phyloP scores from a whole-genome alignment of 257 asterid genomes.

The Solanum chmielewskii region DNA sequence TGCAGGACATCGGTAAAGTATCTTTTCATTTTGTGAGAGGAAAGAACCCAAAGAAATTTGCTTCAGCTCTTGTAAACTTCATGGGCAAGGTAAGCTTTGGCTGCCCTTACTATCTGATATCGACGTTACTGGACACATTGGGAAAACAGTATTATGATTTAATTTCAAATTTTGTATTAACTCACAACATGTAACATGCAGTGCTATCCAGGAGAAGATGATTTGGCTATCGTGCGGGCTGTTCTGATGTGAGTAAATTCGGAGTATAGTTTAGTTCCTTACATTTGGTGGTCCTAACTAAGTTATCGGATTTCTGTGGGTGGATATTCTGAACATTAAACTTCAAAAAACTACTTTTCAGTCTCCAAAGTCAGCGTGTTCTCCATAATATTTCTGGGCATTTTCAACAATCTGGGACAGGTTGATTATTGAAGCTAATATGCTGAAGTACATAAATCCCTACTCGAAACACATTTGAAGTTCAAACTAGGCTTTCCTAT shows the following conservation, averaged over 20 bases:
- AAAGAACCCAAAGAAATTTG: constrained; percentile 73
- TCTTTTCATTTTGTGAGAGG: constrained; percentile 86
- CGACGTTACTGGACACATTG: not conserved
- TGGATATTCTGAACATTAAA: not conserved
- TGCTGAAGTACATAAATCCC: not conserved
- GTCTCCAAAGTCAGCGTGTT: not conserved
- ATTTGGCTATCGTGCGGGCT: constrained; percentile 82
- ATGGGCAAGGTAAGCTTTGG: constrained; percentile 73
- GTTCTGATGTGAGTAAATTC: constrained; percentile 66
- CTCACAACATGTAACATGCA: constrained; percentile 25
- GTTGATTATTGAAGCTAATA: not conserved
- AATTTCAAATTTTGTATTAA: not conserved
- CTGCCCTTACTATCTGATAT: not conserved
- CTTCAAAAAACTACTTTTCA: not conserved
- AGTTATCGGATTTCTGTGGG: not conserved
- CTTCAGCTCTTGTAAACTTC: constrained; percentile 75
- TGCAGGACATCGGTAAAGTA: constrained; percentile 86
- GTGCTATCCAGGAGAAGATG: constrained; percentile 99
- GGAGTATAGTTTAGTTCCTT: not conserved
- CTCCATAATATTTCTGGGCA: not conserved
- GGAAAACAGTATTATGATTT: not conserved
- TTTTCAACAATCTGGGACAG: not conserved
- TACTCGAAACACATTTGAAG: not conserved
- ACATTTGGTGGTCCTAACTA: not conserved
- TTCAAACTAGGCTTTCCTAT: not conserved